Evolutionary conservation across 306 rosid genomes (phyloP), one percentile per base, ranked within the genome.

Genomic region (Aeschynomene evenia): DNA sequence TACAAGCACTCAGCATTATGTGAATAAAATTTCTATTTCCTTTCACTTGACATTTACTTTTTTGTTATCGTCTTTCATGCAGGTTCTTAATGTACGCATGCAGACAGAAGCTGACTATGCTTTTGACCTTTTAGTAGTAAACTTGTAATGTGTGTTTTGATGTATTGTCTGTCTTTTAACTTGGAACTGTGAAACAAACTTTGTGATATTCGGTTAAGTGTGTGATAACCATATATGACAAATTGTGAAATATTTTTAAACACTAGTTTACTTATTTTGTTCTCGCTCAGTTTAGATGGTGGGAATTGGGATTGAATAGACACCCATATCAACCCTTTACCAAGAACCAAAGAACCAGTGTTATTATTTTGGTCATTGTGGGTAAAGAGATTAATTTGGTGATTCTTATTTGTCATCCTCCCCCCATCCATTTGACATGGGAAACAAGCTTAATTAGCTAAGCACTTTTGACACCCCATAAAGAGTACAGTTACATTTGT

Each of bases 91-190:
- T 2, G 51, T 45, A 45, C 21, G 69, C 62, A 40, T 74, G 79
- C 71, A 28, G 82, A 16, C 51, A 45, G 79, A 75, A 66, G 77
- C 73, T 82, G 85, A 15, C 73, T 31, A 57, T 68, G 37, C 67
- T 46, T 45, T 74, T 67, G 79, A 79, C 62, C 65, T 76, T 65
- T 56, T 68, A 15, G 9, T 45, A 14, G 51, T 45, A 45, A 45
- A n/a, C 53, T 45, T 4, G 51, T 45, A 45, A 45, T 45, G 51
- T 45, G 15, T 15, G 42, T 48, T 40, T 58, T 66, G 46, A 40
- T 40, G 46, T 60, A 53, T 74, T 48, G 52, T 66, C 51, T 82
- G 73, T 28, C 6, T 18, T 37, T 66, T 71, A 73, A 70, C 53
- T 70, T 64, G 63, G 52, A 19, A 58, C 70, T 10, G 16, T 55